Conservation (phyloP, 139 green algal species). For the Chlorella vulgaris region DNA sequence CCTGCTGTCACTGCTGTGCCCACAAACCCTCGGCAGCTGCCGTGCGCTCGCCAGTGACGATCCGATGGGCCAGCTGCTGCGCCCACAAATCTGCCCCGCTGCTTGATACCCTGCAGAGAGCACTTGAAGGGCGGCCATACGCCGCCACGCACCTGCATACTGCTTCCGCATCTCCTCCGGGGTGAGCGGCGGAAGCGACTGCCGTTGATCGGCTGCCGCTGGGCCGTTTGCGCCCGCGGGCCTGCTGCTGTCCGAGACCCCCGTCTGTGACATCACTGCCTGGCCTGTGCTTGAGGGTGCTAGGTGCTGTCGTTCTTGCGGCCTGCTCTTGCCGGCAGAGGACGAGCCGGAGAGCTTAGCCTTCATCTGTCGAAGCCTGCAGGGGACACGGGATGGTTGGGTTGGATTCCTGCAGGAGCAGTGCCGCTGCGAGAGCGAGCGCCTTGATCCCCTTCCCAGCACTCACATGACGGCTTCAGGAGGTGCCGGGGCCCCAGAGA, state of each 20-base stretch:
- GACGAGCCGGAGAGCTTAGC: slow-evolving; percentile 26
- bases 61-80: too few relatives aligned
- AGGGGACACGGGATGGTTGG: neutral
- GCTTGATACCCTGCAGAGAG: too few relatives aligned
- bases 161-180: slow-evolving; percentile 30
- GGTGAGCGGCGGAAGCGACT: slow-evolving; percentile 15
- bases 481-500: neutral
- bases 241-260: neutral
- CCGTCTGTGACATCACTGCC: neutral
- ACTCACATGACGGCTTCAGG: neutral
- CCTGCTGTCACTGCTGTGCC: too few relatives aligned
- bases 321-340: neutral
- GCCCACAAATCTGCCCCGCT: too few relatives aligned
- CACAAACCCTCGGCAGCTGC: too few relatives aligned
- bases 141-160: slow-evolving; percentile 17
- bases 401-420: neutral
- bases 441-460: neutral
- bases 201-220: slow-evolving; percentile 11
- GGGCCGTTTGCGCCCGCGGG: slow-evolving; percentile 6
- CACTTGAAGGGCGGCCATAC: too few relatives aligned
- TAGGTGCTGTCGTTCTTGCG: neutral
- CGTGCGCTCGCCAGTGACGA: too few relatives aligned
- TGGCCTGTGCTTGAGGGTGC: neutral
- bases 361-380: slow-evolving; percentile 38
- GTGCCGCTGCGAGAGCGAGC: neutral